A percentile compares a stretch with the other conserved stretches of the same genome.
phyloP scores from a whole-genome alignment of 164 flowering plant genomes.

The Sextonia rubra region DNA sequence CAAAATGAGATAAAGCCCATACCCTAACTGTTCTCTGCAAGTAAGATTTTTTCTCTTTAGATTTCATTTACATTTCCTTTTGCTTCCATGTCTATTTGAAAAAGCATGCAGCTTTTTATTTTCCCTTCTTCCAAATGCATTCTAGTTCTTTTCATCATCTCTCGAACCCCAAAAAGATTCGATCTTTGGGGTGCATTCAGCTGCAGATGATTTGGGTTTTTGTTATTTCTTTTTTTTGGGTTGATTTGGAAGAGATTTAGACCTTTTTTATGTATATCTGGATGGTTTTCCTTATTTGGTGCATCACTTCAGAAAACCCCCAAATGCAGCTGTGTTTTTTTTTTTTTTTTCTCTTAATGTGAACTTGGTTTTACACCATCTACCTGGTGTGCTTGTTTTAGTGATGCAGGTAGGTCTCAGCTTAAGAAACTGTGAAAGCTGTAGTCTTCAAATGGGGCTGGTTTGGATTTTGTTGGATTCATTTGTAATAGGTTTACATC shows the following conservation, averaged over 20 bases:
- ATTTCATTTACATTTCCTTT: neutral
- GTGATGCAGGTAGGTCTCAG: neutral
- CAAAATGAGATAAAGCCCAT: neutral
- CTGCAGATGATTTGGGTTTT: conserved; percentile 1
- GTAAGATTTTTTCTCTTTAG: conserved; percentile 4
- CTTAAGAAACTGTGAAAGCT: neutral
- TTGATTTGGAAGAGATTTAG: neutral
- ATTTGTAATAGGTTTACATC: neutral
- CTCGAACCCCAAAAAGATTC: conserved; percentile 2
- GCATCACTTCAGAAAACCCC: no score
- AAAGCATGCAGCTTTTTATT: neutral
- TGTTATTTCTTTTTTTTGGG: neutral
- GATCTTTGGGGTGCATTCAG: neutral
- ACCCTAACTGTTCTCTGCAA: conserved; percentile 7
- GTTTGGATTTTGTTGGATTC: neutral
- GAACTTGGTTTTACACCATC: no score
- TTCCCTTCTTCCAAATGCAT: neutral
- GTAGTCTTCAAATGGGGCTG: neutral
- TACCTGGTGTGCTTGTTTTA: no score
- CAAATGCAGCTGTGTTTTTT: no score
- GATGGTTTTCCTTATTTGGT: neutral
- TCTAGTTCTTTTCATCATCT: neutral
- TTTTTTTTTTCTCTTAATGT: no score
- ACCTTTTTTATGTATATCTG: neutral
- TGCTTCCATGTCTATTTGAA: neutral